These are phyloP conservation scores for Quillaja saponaria DNA, from an alignment of 306 rosid genomes.

Conservation along the genomic window DNA sequence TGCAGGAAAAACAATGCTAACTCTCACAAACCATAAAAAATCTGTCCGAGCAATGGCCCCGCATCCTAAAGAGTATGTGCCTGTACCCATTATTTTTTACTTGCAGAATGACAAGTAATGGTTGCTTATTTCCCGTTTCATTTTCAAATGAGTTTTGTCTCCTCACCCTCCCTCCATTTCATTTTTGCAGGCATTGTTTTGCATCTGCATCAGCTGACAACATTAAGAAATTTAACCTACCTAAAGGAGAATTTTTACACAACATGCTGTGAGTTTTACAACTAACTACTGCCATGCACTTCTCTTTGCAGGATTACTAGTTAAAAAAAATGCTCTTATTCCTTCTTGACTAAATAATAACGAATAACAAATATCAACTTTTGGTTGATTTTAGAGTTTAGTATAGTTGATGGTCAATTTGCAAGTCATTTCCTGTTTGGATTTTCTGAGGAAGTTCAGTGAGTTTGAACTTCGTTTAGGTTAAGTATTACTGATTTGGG, in stretches of 20 bases:
- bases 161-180: constrained; percentile 22
- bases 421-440: too few relatives aligned
- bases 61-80: constrained; percentile 94
- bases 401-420: too few relatives aligned
- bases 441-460: too few relatives aligned
- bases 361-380: too few relatives aligned
- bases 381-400: too few relatives aligned
- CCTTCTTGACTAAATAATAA: constrained; percentile 7
- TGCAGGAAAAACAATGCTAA: constrained; percentile 86
- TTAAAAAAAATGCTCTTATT: constrained; percentile 9
- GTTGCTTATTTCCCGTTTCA: constrained; percentile 8
- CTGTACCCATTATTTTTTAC: constrained; percentile 2
- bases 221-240: constrained; percentile 90
- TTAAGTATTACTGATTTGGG: too few relatives aligned
- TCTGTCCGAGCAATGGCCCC: constrained; percentile 93
- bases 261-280: constrained; percentile 90
- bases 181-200: constrained; percentile 66
- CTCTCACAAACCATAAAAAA: constrained; percentile 96
- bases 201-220: constrained; percentile 99
- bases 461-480: too few relatives aligned
- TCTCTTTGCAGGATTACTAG: constrained; percentile 17
- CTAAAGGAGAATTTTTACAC: constrained; percentile 90
- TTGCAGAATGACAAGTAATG: constrained; percentile 24
- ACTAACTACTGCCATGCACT: constrained; percentile 5
- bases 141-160: constrained; percentile 9